These are phyloP conservation scores for Cladosporium oxysporum DNA, from an alignment of 2,329 filamentous ascomycete species.

Conservation along the genomic window DNA sequence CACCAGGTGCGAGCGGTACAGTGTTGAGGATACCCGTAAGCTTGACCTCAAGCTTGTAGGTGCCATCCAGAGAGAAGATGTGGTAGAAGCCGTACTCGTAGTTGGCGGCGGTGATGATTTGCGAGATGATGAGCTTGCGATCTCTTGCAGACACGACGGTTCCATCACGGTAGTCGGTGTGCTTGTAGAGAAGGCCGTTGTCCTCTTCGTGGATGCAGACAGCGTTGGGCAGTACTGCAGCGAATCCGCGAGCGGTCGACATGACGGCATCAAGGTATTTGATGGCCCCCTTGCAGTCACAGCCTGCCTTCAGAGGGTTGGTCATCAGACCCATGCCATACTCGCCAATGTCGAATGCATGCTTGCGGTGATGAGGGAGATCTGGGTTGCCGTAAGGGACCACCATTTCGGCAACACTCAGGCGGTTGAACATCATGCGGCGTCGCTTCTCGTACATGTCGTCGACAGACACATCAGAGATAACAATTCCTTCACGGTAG, in stretches of 20 bases:
- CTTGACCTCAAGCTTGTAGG: slow-evolving; percentile 61
- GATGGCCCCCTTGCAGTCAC: slow-evolving; percentile 62
- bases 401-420: slow-evolving; percentile 69
- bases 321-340: slow-evolving; percentile 66
- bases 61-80: slow-evolving; percentile 64
- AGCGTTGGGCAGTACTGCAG: slow-evolving; percentile 59
- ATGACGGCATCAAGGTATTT: slow-evolving; percentile 61
- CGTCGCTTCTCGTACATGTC: slow-evolving; percentile 57
- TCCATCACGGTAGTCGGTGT: slow-evolving; percentile 67
- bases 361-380: slow-evolving; percentile 66
- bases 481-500: slow-evolving; percentile 63
- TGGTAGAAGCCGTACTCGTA: slow-evolving; percentile 70
- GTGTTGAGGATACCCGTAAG: slow-evolving; percentile 68
- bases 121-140: slow-evolving; percentile 66
- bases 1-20: slow-evolving; percentile 54
- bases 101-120: slow-evolving; percentile 68
- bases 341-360: slow-evolving; percentile 72
- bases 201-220: slow-evolving; percentile 71
- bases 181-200: slow-evolving; percentile 69
- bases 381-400: slow-evolving; percentile 63
- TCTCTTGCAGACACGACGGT: slow-evolving; percentile 63
- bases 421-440: slow-evolving; percentile 65
- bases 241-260: slow-evolving; percentile 56
- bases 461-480: slow-evolving; percentile 61
- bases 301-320: slow-evolving; percentile 71